Base-by-base conservation (phyloP, 371 early-diverging fungal species). In the Rhizopus microsporus region DNA sequence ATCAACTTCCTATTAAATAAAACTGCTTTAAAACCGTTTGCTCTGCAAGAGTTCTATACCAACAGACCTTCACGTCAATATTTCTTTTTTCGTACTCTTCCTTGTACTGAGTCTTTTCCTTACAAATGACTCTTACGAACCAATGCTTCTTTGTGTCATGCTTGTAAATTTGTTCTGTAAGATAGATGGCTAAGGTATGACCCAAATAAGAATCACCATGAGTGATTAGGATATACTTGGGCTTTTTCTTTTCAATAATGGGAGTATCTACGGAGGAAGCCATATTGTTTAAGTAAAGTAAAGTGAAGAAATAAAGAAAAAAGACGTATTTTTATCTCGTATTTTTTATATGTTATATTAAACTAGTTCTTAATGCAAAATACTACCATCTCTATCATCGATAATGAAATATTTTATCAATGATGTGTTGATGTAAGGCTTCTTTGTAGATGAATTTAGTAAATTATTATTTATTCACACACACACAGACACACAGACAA, bases 171-270 rank as follows among this genome's bases (percentile, higher is more conserved):
- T 64, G 45, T 23, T 64, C 59, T 13, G 58, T 45, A 40, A 64
- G 43, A 15, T 59, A 46, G n/a, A 58, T 55, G 1, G 64, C 59
- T 16, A 56, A 37, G 7, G 58, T 17, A 39, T 49, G 52, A 5
- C 64, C 64, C 12, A 55, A 29, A 35, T 55, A 64, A 7, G 56
- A 51, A 0, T 64, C 56, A 23, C 59, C 64, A 33, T 59, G 43
- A 5, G 64, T 59, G 17, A 64, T 55, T 29, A 64, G 34, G 15
- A 64, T 64, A 40, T 64, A 64, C 29, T 56, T 56, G 16, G 23
- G 9, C 7, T 55, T 55, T n/a, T 60, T 60, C 8, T 17, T 46
- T 16, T 23, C 29, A 8, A 4, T 12, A 17, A 4, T 46, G 7
- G 30, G 46, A 5, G 13, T 5, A 4, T 7, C 10, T 37, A 37